These are phyloP conservation scores for Azolla pinnata DNA, from an alignment of 75 land plant genomes.

Conservation along the genomic window DNA sequence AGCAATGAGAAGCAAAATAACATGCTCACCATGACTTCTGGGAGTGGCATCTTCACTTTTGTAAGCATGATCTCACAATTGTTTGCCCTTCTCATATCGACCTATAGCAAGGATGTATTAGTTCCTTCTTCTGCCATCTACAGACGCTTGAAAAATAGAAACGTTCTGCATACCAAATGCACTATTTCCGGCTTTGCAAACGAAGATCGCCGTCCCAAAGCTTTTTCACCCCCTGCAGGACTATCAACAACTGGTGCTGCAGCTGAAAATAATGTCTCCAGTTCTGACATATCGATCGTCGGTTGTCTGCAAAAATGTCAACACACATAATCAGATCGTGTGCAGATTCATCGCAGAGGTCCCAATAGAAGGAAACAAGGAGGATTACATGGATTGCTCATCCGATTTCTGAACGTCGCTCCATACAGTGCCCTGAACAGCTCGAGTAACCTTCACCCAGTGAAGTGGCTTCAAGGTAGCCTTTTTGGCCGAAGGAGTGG, in stretches of 20 bases:
- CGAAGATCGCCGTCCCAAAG: slow-evolving; percentile 44
- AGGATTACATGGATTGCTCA: slow-evolving; percentile 49
- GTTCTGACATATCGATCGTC: slow-evolving; percentile 82
- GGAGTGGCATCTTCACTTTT: slow-evolving; percentile 87
- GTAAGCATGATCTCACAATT: slow-evolving; percentile 98
- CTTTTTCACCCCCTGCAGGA: slow-evolving; percentile 30
- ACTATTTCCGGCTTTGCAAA: slow-evolving; percentile 71
- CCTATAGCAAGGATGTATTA: slow-evolving; percentile 28
- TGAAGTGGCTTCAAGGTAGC: slow-evolving; percentile 82
- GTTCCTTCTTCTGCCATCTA: not conserved
- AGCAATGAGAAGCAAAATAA: no score
- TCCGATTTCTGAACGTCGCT: slow-evolving; percentile 84
- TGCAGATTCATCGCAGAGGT: not conserved
- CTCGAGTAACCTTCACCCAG: slow-evolving; percentile 98
- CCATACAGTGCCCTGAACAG: slow-evolving; percentile 98
- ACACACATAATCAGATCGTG: no score
- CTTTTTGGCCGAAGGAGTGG: slow-evolving; percentile 38
- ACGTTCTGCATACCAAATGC: slow-evolving; percentile 63
- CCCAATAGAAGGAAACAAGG: not conserved
- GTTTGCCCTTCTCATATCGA: slow-evolving; percentile 92
- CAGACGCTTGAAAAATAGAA: not conserved
- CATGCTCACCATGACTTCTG: slow-evolving; percentile 76
- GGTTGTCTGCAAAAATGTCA: slow-evolving; percentile 53
- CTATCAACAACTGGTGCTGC: slow-evolving; percentile 34
- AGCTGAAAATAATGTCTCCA: slow-evolving; percentile 83